Evolutionary conservation across 2,329 filamentous ascomycete species (phyloP), one percentile per base, ranked within the genome.

Genomic region (Sporothrix humicola): DNA sequence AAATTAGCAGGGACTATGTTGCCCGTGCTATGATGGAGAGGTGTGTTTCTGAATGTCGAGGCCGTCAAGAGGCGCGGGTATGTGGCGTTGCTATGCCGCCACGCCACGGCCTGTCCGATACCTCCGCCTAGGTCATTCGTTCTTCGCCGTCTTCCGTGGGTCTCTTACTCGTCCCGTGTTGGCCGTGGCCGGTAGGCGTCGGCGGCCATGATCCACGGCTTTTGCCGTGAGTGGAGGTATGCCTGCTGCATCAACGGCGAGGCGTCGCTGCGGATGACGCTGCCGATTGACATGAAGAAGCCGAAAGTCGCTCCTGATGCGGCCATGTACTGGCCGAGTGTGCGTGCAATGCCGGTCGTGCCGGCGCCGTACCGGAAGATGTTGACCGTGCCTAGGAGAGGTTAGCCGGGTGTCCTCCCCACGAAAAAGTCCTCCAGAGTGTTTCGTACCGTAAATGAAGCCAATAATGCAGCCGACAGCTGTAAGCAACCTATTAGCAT

Each of bases 261-360:
- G 37, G 76, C 70, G 79, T 99, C 96, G 74, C 94, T 95, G 80
- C 96, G 92, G 79, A 99, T 98, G 61, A 97, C 95, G 78, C 94
- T 97, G 78, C 96, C 96, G 78, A 99, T 97, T 73, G 93, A 95
- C 96, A 99, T 99, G 88, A 99, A 99, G 85, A 98, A 98, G 31
- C 89, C 96, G 82, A 99, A 99, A 10, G 95, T 98, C 65, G 94
- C 94, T 56, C 95, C 95, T 37, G 95, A 98, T 61, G 93, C 95
- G 48, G 93, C 84, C 96, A 99, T 99, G 82, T 97, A 98, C 83
- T 98, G 96, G 76, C 96, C 95, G 69, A 99, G 84, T 46, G 95
- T 98, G 79, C 96, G 88, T 88, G 97, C 93, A 80, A 98, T 93
- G 72, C 96, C 96, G 79, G 97, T 97, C 9, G 94, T 90, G 26